A percentile compares a stretch with the other conserved stretches of the same genome.
Conservation (phyloP, 495 filamentous ascomycete genomes). For the Penicillium daleae region DNA sequence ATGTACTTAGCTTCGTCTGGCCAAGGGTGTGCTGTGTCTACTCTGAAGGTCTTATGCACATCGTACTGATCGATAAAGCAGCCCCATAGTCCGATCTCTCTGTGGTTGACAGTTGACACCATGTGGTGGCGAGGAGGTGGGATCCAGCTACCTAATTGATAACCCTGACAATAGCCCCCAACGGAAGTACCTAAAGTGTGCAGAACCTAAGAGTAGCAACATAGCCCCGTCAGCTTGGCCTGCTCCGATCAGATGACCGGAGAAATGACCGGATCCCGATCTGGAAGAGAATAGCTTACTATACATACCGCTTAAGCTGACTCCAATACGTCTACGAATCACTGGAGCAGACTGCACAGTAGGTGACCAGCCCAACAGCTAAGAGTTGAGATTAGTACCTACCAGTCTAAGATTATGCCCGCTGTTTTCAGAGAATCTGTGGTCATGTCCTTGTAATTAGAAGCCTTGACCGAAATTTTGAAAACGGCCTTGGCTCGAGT, state of each 20-base stretch:
- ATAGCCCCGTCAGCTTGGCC: background rate
- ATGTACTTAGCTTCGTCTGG: background rate
- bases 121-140: background rate
- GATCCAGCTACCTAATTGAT: background rate
- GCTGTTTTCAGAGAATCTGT: background rate
- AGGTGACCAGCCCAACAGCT: background rate
- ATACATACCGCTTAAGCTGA: background rate
- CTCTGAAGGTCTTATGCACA: background rate
- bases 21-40: background rate
- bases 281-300: too few species aligned
- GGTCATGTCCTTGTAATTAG: background rate
- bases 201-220: background rate
- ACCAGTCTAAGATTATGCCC: background rate
- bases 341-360: too few species aligned
- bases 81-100: background rate
- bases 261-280: background rate
- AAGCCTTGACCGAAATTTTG: too few species aligned
- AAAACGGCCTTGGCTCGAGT: too few species aligned
- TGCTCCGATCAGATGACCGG: constrained; percentile 1
- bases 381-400: background rate
- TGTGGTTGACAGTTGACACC: background rate
- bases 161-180: too few species aligned
- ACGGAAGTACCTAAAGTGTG: background rate
- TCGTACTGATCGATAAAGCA: background rate
- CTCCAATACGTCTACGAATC: background rate